Evolutionary conservation across 2,329 filamentous ascomycete species (phyloP), one percentile per base, ranked within the genome.

Genomic region (Ceratocystiopsis sp.): DNA sequence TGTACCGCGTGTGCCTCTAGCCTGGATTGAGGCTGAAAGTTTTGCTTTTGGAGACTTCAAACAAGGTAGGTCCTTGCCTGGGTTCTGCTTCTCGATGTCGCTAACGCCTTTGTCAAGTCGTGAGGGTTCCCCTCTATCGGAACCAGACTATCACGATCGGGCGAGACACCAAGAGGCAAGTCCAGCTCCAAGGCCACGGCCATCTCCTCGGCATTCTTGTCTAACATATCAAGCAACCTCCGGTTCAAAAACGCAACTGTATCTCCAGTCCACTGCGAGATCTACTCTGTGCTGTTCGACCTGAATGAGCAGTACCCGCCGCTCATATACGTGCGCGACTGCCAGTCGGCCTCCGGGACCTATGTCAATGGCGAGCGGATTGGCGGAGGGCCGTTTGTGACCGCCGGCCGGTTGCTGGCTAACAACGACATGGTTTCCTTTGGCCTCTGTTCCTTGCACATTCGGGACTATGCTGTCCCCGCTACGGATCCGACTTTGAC

Each of bases 281-380:
- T 75, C 32, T 76, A 74, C 52, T 66, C 66, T 2, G 57, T 75
- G 36, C 53, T 65, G 11, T 72, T 73, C 46, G 69, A 73, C 18
- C 52, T 57, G 14, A 18, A 42, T 34, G 38, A 44, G 10, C 16
- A 21, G 5, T 45, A 38, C 32, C 41, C 43, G 9, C 45, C 49
- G 1, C 32, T 72, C 43, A 55, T 75, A 36, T 76, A 73, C 48
- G 69, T 73, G 25, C 66, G 71, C 14, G 73, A 77, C 49, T 64
- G 67, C 19, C 64, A 66, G 42, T 75, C 72, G 5, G 58, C 57
- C 15, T 69, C 68, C 43, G 72, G 72, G 3, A 75, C 71, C 0
- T 67, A 60, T 42, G 64, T 76, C 35, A 72, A 75, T 45, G 60
- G 55, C 1, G 40, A 52, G 1, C 55, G 62, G 15, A 63, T 73